Evolutionary conservation across 2,329 filamentous ascomycete species (phyloP), one percentile per base, ranked within the genome.

Genomic region (Ophiostoma ulmi): DNA sequence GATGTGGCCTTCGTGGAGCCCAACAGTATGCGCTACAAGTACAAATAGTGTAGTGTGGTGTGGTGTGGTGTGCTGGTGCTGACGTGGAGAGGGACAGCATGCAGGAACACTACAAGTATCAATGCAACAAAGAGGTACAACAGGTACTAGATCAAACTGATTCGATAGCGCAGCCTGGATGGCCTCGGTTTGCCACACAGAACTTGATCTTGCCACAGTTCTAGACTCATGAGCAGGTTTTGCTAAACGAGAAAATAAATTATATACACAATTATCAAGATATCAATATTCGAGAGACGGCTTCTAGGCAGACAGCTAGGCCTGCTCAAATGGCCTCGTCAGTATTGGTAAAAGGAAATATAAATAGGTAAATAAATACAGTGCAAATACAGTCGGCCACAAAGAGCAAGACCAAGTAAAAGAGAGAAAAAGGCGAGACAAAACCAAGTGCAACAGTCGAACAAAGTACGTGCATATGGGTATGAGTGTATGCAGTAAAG

Each of bases 1-100:
- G 35, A 38, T 38, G 35, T 64, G 61, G 61, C 35, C 61, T 20
- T 64, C 61, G 61, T 64, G 35, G 61, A 64, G 35, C 61, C 61
- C 31, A 26, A 39, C 61, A 64, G 61, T 38, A 64, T 26, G 58
- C 58, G 31, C 31, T 17, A 31, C 20, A 31, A 31, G n/a, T n/a
- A n/a, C n/a, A n/a, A n/a, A n/a, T 61, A 10, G 55, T 55, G 52
- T 41, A 13, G 39, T 41, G 39, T 8, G 41, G 17, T 20, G 44
- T 48, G n/a, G 44, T 48, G 52, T 58, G 48, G 48, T 55, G 58
- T 64, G 61, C 31, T 64, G 61, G 61, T 64, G 61, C 61, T 64
- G 61, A 64, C 61, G 61, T 64, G 61, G 61, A 64, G 17, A 10
- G 61, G 61, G 35, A 20, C 31, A 38, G 31, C 61, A 64, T 36